Conservation (phyloP, 305 asterid genomes). For the Euphrasia arctica region DNA sequence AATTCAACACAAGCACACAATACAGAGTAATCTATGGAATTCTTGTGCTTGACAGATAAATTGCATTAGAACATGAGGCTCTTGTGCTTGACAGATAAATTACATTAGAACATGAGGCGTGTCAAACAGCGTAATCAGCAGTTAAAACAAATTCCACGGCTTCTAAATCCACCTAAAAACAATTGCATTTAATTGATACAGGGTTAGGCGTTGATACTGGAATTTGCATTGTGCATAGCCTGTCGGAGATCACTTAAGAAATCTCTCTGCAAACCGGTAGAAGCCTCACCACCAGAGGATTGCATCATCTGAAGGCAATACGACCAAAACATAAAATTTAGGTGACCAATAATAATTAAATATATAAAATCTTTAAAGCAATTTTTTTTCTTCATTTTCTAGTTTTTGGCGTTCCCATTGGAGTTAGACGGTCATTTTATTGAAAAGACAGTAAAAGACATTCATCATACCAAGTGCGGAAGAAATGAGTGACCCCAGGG, state of each 20-base stretch:
- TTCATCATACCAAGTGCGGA: constrained; percentile 66
- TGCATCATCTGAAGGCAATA: constrained; percentile 49
- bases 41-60: constrained; percentile 21
- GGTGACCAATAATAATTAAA: not conserved
- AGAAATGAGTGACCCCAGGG: constrained; percentile 67
- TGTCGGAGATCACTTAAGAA: constrained; percentile 67
- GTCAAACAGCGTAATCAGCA: constrained; percentile 21
- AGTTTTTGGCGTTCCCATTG: constrained; percentile 5
- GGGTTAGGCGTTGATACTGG: constrained; percentile 36
- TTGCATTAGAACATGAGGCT: constrained; percentile 28
- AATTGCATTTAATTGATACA: constrained; percentile 24
- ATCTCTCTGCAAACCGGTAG: constrained; percentile 65
- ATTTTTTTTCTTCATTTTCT: not conserved
- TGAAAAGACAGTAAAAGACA: constrained; percentile 7
- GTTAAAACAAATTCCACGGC: constrained; percentile 26
- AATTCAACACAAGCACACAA: constrained; percentile 14
- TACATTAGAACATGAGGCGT: constrained; percentile 27
- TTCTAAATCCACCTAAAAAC: constrained; percentile 27
- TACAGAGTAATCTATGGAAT: constrained; percentile 11
- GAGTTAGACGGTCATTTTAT: constrained; percentile 6
- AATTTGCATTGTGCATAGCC: constrained; percentile 60
- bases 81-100: constrained; percentile 22
- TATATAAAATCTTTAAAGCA: not conserved
- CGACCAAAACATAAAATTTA: constrained; percentile 22
- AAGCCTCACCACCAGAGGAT: constrained; percentile 43